Percentiles rank a stretch among this genome's conserved stretches.
phyloP scores from a whole-genome alignment of 2,329 filamentous ascomycete genomes.

The Paecilomyces dactylethromorphus region DNA sequence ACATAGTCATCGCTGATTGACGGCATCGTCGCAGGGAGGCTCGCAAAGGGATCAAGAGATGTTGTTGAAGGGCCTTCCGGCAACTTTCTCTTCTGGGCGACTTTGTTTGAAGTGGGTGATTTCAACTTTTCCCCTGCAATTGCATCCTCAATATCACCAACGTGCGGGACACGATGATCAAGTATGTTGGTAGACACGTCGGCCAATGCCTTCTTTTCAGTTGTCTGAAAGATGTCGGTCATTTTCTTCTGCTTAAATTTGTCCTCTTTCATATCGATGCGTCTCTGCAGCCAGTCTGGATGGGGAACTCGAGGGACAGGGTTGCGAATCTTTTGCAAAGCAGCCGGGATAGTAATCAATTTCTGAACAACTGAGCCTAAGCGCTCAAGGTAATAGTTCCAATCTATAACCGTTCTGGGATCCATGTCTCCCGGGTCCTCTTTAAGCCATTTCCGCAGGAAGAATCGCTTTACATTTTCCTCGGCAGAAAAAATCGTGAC shows the following conservation, averaged over 20 bases:
- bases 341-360: slow-evolving; percentile 95
- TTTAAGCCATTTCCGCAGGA: slow-evolving; percentile 90
- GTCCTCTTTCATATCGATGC: slow-evolving; percentile 93
- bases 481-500: slow-evolving; percentile 97
- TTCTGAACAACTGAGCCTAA: slow-evolving; percentile 97
- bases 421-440: slow-evolving; percentile 90
- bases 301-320: slow-evolving; percentile 89
- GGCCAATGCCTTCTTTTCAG: slow-evolving; percentile 59
- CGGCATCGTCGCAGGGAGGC: slow-evolving; percentile 77
- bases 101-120: slow-evolving; percentile 50
- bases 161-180: slow-evolving; percentile 48
- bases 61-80: slow-evolving; percentile 57
- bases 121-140: slow-evolving; percentile 62
- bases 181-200: slow-evolving; percentile 63
- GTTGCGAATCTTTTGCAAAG: slow-evolving; percentile 89
- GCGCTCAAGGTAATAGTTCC: slow-evolving; percentile 95
- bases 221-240: slow-evolving; percentile 73
- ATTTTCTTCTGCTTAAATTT: slow-evolving; percentile 98
- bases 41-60: slow-evolving; percentile 70
- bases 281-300: slow-evolving; percentile 90
- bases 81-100: slow-evolving; percentile 64
- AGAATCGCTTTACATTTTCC: slow-evolving; percentile 76
- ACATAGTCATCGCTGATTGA: slow-evolving; percentile 78
- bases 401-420: slow-evolving; percentile 82
- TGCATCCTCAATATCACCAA: slow-evolving; percentile 68